Evolutionary conservation across 169 alveolate species (phyloP).

Genomic region (Cryptosporidium ubiquitum): DNA sequence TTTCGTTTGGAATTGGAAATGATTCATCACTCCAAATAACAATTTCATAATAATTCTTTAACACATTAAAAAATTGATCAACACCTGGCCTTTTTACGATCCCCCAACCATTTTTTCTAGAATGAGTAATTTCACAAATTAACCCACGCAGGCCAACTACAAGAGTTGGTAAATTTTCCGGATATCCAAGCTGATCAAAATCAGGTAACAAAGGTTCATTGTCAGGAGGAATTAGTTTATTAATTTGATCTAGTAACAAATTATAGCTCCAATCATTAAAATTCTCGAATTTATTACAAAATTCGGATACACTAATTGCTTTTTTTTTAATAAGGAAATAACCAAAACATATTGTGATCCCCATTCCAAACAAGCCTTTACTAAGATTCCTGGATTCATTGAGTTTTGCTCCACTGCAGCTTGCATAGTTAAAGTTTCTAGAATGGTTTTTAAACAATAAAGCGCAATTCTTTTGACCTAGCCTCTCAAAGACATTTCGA

Average conservation of each 20-base stretch:
- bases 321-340: neutral
- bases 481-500: neutral
- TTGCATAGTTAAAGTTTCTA: neutral
- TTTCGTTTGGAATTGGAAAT: conserved; percentile 89
- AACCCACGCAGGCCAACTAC: conserved; percentile 89
- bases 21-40: conserved; percentile 93
- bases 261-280: conserved; percentile 68
- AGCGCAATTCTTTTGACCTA: neutral
- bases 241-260: conserved; percentile 34
- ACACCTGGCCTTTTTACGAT: conserved; percentile 93
- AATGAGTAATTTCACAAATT: conserved; percentile 87
- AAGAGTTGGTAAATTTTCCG: conserved; percentile 90
- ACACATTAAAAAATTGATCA: conserved; percentile 87
- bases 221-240: conserved; percentile 78
- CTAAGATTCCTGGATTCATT: neutral
- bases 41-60: conserved; percentile 90
- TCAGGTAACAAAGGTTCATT: conserved; percentile 89
- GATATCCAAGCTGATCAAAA: conserved; percentile 86
- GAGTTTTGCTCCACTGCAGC: neutral
- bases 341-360: neutral
- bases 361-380: conserved; percentile 9
- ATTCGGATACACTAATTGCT: neutral
- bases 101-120: conserved; percentile 89
- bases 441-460: neutral
- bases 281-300: conserved; percentile 24